Conservation (phyloP, 1,284 basidiomycete species). For the Coniophora puteana region DNA sequence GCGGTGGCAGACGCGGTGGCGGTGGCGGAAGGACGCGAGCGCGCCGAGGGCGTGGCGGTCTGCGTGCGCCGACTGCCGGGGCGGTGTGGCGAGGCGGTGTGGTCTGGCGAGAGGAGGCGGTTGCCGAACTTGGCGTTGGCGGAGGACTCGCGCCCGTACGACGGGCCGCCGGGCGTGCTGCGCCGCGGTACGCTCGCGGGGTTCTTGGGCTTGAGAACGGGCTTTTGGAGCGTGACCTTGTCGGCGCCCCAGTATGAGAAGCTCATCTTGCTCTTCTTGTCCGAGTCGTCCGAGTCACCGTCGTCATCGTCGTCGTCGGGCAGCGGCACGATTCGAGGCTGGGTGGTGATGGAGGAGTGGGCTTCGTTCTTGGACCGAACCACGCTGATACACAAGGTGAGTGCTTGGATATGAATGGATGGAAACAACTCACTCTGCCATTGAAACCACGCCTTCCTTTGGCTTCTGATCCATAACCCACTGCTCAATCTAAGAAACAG, state of each 20-base stretch:
- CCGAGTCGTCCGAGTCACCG: slow-evolving; percentile 75
- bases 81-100: slow-evolving; percentile 40
- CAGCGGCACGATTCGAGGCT: slow-evolving; percentile 68
- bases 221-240: slow-evolving; percentile 80
- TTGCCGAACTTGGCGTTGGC: slow-evolving; percentile 85
- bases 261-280: slow-evolving; percentile 87
- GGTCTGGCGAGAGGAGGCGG: slow-evolving; percentile 59
- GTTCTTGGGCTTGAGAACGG: slow-evolving; percentile 51
- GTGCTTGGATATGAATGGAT: slow-evolving; percentile 9
- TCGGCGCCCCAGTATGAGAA: slow-evolving; percentile 90
- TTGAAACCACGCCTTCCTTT: slow-evolving; percentile 70
- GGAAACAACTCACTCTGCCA: slow-evolving; percentile 72
- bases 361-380: slow-evolving; percentile 62
- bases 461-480: slow-evolving; percentile 85
- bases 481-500: slow-evolving; percentile 66
- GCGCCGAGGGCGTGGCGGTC: slow-evolving; percentile 43
- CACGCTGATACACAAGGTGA: slow-evolving; percentile 42
- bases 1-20: too few relatives aligned
- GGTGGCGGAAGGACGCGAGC: slow-evolving; percentile 35
- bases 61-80: slow-evolving; percentile 62
- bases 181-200: slow-evolving; percentile 37
- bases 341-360: slow-evolving; percentile 42
- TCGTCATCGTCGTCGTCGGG: slow-evolving; percentile 60
- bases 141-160: slow-evolving; percentile 74
- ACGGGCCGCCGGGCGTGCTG: slow-evolving; percentile 39